Evolutionary conservation across 2,329 filamentous ascomycete species (phyloP).

Genomic region (Coniochaeta sp.): DNA sequence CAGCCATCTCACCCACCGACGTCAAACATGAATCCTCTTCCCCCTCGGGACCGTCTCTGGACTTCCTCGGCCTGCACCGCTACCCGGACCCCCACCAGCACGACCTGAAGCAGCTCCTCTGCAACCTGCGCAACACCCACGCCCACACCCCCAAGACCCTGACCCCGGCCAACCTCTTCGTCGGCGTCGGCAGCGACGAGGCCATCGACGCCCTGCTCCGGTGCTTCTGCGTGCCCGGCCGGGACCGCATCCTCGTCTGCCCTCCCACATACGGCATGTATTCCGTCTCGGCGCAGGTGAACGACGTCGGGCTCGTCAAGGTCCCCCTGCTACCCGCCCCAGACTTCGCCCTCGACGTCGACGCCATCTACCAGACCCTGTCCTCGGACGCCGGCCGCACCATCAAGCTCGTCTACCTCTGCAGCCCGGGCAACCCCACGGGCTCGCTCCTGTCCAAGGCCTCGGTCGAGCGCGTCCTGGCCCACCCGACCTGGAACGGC

Average conservation of each 20-base stretch:
- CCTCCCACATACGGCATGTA: slow-evolving; percentile 99
- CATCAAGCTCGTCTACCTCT: slow-evolving; percentile 88
- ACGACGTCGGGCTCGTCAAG: slow-evolving; percentile 80
- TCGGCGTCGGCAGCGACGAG: slow-evolving; percentile 94
- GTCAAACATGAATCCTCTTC: background rate
- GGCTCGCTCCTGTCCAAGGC: slow-evolving; percentile 69
- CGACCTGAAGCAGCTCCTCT: slow-evolving; percentile 79
- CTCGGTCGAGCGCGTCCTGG: slow-evolving; percentile 66
- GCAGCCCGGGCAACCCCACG: slow-evolving; percentile 93
- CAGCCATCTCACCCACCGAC: slow-evolving; percentile 48
- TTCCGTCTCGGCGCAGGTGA: slow-evolving; percentile 85
- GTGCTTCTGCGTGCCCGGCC: slow-evolving; percentile 83
- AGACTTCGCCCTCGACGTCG: slow-evolving; percentile 66
- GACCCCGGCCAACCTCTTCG: slow-evolving; percentile 78
- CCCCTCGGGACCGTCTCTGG: slow-evolving; percentile 49
- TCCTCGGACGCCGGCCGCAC: slow-evolving; percentile 36
- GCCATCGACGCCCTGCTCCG: slow-evolving; percentile 91
- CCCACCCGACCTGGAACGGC: slow-evolving; percentile 91
- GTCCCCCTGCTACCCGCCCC: slow-evolving; percentile 72
- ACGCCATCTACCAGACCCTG: slow-evolving; percentile 60
- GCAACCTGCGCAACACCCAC: slow-evolving; percentile 79
- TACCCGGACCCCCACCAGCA: slow-evolving; percentile 96
- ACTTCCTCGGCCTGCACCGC: slow-evolving; percentile 78
- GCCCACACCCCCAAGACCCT: slow-evolving; percentile 68
- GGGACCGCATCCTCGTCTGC: slow-evolving; percentile 87